phyloP scores from a whole-genome alignment of 371 early-diverging fungal species.

The Rhizopus delemar region DNA sequence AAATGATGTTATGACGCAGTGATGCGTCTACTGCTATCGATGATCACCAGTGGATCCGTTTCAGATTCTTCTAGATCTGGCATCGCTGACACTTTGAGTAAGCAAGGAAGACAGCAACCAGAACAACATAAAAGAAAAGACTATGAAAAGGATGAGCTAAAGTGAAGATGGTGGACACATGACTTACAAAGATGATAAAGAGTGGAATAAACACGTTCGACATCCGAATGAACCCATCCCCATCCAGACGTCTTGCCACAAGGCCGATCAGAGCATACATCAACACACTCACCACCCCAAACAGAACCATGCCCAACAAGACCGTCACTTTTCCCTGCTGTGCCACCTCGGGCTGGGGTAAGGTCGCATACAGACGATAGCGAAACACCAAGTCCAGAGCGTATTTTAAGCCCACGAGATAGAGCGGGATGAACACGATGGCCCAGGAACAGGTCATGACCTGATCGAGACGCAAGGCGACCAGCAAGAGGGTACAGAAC shows the following conservation, averaged over 20 bases:
- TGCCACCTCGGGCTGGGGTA: conserved; percentile 53
- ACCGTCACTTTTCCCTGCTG: conserved; percentile 59
- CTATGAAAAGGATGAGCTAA: conserved; percentile 15
- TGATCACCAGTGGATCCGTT: conserved; percentile 1
- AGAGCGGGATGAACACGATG: conserved; percentile 79
- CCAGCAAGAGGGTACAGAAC: conserved; percentile 56
- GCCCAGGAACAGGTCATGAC: conserved; percentile 67
- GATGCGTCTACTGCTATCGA: conserved; percentile 28
- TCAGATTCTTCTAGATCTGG: conserved; percentile 35
- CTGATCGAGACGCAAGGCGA: conserved; percentile 63
- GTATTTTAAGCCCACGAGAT: conserved; percentile 66
- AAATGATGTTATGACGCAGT: conserved; percentile 9
- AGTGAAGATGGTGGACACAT: neutral
- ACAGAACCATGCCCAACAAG: conserved; percentile 47
- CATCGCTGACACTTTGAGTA: conserved; percentile 35
- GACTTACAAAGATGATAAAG: conserved; percentile 69
- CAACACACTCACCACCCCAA: conserved; percentile 56
- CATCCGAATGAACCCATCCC: conserved; percentile 48
- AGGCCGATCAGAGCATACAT: conserved; percentile 75
- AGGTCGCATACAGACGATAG: conserved; percentile 44
- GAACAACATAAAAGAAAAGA: conserved; percentile 66
- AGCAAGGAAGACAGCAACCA: conserved; percentile 77
- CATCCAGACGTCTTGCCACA: conserved; percentile 66
- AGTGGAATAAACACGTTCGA: conserved; percentile 77
- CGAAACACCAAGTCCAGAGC: conserved; percentile 51